A percentile compares a stretch with the other conserved stretches of the same genome.
Evolutionary conservation across 2,329 filamentous ascomycete genomes (phyloP).

Genomic region (Penicillium nordicum): DNA sequence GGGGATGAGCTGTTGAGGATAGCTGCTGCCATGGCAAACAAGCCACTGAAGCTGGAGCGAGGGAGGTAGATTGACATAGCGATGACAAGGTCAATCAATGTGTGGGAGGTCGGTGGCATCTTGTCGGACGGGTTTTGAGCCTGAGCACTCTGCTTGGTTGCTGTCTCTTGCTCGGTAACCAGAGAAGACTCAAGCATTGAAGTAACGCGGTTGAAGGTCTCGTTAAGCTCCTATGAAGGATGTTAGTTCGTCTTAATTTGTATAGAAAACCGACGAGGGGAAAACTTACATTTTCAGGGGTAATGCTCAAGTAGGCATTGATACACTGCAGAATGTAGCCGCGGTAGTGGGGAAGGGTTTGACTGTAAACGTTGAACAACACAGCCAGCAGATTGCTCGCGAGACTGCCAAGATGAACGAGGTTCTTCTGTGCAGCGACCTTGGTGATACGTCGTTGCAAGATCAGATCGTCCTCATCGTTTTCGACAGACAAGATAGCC

Average conservation of each 20-base stretch:
- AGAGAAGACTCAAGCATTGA: constrained; percentile 76
- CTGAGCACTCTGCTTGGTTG: constrained; percentile 59
- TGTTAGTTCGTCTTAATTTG: constrained; percentile 13
- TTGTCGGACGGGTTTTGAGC: constrained; percentile 64
- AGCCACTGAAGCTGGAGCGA: constrained; percentile 73
- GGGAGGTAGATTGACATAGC: constrained; percentile 94
- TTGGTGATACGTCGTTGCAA: constrained; percentile 76
- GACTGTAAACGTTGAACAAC: constrained; percentile 98
- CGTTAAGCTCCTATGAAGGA: constrained; percentile 63
- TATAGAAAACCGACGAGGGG: neutral
- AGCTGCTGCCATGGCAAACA: constrained; percentile 82
- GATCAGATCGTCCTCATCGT: constrained; percentile 67
- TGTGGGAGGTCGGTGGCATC: constrained; percentile 90
- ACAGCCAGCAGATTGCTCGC: constrained; percentile 89
- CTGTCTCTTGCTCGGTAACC: constrained; percentile 59
- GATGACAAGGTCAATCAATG: constrained; percentile 93
- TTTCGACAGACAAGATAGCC: constrained; percentile 67
- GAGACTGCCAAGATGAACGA: constrained; percentile 74
- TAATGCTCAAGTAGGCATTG: constrained; percentile 89
- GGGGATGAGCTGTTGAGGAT: constrained; percentile 65
- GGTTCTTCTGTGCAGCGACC: constrained; percentile 70
- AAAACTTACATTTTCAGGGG: constrained; percentile 56
- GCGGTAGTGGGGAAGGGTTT: constrained; percentile 88
- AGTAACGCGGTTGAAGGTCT: constrained; percentile 84
- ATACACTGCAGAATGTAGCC: constrained; percentile 91